Base-by-base conservation (phyloP, 768 basidiomycete species). In the Suillus ampliporus region DNA sequence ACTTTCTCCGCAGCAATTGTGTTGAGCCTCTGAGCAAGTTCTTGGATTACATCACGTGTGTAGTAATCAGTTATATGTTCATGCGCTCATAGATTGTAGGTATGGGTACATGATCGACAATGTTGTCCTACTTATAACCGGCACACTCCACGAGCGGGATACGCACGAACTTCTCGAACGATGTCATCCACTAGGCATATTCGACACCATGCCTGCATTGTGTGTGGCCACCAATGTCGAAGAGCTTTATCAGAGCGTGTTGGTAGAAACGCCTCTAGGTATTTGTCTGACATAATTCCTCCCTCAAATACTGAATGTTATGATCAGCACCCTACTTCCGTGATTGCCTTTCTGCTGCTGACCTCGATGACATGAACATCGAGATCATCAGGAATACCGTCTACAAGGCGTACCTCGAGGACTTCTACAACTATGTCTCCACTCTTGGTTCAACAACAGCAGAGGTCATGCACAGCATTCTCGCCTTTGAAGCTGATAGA, bases 31-130 rank as follows among this genome's bases (percentile, higher is more conserved):
- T 99, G 61, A 86, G 87, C 73, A 97, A 90, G 70, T 99, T 99
- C 75, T 81, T 99, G 64, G 97, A 99, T 71, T 99, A 98, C 76
- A 93, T 99, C 79, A 99, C 96, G 92, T 99, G 78, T 67, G 93
- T 84, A 19, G 28, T 64, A 21, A 35, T 61, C 38, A 59, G 41
- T 54, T 41, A 41, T 62, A 60, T 28, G 54, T 58, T 37, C 47
- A 6, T 35, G 34, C 56, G 37, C 7, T 35, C 51, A 40, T 57
- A 67, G 57, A 66, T 62, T 43, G 64, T 76, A 97, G 95, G 50
- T 97, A 97, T 75, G 95, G 89, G 35, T 99, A 99, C 79, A 99
- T 99, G 97, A 99, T 99, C 73, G 97, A 99, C 86, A 99, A 99
- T 75, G 92, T 99, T 71, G 90, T 99, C 63, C 84, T 99, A 58